These are phyloP conservation scores for Pythium chondricola DNA, from an alignment of 352 stramenopile species.

Conservation along the genomic window DNA sequence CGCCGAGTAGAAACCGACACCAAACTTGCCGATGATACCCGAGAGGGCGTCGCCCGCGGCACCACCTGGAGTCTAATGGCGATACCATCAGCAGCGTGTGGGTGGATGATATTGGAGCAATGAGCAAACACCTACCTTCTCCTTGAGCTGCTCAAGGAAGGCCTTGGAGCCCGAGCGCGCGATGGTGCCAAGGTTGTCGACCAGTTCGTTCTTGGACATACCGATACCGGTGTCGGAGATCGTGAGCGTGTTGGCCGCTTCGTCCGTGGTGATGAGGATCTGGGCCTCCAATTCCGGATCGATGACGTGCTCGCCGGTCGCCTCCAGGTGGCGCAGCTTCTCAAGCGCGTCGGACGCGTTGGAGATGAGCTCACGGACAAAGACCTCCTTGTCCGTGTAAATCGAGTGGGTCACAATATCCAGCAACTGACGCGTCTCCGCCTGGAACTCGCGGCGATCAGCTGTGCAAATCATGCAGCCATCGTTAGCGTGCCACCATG, in stretches of 20 bases:
- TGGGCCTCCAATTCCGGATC: conserved; percentile 89
- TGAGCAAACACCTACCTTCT: conserved; percentile 30
- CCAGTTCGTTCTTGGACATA: conserved; percentile 96
- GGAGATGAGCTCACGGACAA: conserved; percentile 98
- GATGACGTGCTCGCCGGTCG: conserved; percentile 58
- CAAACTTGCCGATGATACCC: conserved; percentile 99
- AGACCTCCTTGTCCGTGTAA: conserved; percentile 99
- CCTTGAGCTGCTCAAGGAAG: conserved; percentile 93
- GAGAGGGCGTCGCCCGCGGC: conserved; percentile 67
- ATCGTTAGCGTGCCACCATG: too few species aligned
- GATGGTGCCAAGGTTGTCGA: conserved; percentile 98
- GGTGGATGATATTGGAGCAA: too few species aligned
- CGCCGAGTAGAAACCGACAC: conserved; percentile 99
- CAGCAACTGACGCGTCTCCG: conserved; percentile 93
- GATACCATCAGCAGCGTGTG: too few species aligned
- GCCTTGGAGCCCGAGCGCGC: conserved; percentile 95
- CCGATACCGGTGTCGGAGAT: conserved; percentile 98
- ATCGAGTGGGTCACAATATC: conserved; percentile 99
- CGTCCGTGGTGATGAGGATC: conserved; percentile 96
- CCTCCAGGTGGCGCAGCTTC: conserved; percentile 95
- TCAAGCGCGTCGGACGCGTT: conserved; percentile 99
- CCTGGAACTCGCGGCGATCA: conserved; percentile 90
- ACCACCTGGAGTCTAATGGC: conserved; percentile 41
- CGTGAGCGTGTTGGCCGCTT: conserved; percentile 93
- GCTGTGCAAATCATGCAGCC: conserved; percentile 21